phyloP scores from a whole-genome alignment of 495 filamentous ascomycete genomes.

The Tuber brumale region DNA sequence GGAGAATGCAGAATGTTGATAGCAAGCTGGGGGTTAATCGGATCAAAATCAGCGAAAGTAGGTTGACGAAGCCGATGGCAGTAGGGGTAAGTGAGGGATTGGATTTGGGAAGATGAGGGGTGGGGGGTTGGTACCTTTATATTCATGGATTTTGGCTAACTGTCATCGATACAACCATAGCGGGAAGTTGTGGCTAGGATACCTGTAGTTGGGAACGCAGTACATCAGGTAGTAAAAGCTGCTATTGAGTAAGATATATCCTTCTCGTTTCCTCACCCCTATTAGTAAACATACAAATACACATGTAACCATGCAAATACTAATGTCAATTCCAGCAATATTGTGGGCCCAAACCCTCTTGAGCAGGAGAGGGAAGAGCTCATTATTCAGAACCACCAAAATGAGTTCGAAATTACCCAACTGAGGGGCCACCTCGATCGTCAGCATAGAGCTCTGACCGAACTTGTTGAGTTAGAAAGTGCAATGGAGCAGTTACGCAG shows the following conservation, averaged over 20 bases:
- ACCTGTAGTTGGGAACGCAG: not conserved
- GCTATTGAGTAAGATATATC: slow-evolving; percentile 1
- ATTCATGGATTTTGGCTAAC: not conserved
- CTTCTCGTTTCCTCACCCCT: not conserved
- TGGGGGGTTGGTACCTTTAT: not conserved
- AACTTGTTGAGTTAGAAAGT: not conserved
- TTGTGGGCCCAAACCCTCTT: not conserved
- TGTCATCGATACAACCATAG: not conserved
- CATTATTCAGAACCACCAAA: not conserved
- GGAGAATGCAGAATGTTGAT: not conserved
- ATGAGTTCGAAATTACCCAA: not conserved
- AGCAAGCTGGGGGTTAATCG: not conserved
- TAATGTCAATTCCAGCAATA: not conserved
- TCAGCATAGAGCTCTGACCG: not conserved
- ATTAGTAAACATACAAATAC: not conserved
- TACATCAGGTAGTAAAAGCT: not conserved
- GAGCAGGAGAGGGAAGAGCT: not conserved
- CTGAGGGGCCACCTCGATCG: not conserved
- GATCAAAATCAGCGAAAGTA: not conserved
- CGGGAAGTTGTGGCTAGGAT: not conserved
- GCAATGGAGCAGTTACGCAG: not conserved
- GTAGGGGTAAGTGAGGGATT: not conserved
- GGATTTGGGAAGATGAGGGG: not conserved
- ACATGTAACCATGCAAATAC: not conserved
- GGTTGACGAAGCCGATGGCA: not conserved